Evolutionary conservation across 352 stramenopile species (phyloP).

Genomic region (Globisporangium splendens): DNA sequence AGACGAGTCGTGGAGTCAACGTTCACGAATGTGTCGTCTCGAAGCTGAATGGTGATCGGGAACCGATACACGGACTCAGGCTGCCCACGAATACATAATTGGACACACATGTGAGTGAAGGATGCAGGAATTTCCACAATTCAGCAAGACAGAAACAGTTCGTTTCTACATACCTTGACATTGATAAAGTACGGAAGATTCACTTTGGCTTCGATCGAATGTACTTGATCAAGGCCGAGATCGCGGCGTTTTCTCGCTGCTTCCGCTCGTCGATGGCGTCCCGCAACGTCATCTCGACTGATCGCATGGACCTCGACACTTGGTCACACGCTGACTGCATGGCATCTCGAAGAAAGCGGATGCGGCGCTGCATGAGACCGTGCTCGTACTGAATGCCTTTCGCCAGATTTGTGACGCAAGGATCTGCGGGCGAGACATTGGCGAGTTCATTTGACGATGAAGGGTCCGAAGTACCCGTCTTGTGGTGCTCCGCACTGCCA

Average conservation of each 20-base stretch:
- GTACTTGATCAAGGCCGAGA: slow-evolving; percentile 43
- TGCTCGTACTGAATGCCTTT: slow-evolving; percentile 64
- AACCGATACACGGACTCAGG: slow-evolving; percentile 51
- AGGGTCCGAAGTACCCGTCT: not conserved
- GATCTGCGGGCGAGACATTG: slow-evolving; percentile 16
- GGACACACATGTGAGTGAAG: not conserved
- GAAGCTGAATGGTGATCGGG: slow-evolving; percentile 45
- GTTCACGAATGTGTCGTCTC: slow-evolving; percentile 48
- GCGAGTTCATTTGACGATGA: slow-evolving; percentile 8
- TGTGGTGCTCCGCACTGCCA: not conserved
- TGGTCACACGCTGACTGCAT: slow-evolving; percentile 43
- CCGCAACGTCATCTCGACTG: slow-evolving; percentile 47
- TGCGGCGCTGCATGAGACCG: slow-evolving; percentile 39
- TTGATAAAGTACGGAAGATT: slow-evolving; percentile 59
- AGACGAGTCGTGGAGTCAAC: slow-evolving; percentile 38
- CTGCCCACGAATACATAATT: slow-evolving; percentile 19
- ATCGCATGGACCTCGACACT: slow-evolving; percentile 37
- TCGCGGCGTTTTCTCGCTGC: slow-evolving; percentile 39
- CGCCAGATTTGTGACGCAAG: slow-evolving; percentile 45
- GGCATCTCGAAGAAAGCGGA: slow-evolving; percentile 45
- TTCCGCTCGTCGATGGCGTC: slow-evolving; percentile 36
- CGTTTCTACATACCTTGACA: slow-evolving; percentile 34
- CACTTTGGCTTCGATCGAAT: slow-evolving; percentile 65
- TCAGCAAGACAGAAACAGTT: not conserved
- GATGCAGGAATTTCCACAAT: not conserved